These are phyloP conservation scores for Haematococcus lacustris DNA, from an alignment of 139 green algal species.

Conservation along the genomic window DNA sequence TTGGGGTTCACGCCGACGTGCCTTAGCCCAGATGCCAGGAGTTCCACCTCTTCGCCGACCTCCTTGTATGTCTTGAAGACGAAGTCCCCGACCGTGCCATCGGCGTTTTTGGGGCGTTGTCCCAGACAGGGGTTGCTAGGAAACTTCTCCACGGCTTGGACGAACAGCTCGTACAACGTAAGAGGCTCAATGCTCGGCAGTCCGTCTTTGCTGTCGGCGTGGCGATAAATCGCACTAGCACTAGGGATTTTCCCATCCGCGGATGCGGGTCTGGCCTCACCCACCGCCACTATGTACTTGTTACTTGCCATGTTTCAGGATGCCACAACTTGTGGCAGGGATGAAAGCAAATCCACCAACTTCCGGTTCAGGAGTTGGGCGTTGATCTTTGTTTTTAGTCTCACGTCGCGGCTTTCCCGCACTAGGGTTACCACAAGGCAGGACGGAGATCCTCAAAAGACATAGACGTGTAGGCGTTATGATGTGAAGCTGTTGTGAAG, in stretches of 20 bases:
- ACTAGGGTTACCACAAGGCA: too few species aligned
- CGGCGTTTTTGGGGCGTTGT: slow-evolving; percentile 12
- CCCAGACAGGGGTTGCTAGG: slow-evolving; percentile 43
- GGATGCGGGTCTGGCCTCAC: background rate
- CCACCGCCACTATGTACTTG: background rate
- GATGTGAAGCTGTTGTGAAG: too few species aligned
- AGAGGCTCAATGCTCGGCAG: slow-evolving; percentile 39
- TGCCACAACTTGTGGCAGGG: too few species aligned
- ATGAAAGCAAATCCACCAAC: too few species aligned
- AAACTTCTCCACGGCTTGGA: slow-evolving; percentile 42
- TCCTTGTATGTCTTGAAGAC: slow-evolving; percentile 39
- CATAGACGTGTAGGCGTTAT: too few species aligned
- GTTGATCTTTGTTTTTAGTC: too few species aligned
- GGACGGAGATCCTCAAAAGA: too few species aligned
- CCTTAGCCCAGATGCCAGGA: slow-evolving; percentile 28
- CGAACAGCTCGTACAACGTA: slow-evolving; percentile 75
- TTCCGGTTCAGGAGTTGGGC: too few species aligned
- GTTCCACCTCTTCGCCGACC: slow-evolving; percentile 25
- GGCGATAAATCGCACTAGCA: background rate
- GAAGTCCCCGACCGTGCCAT: slow-evolving; percentile 25
- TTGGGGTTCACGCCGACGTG: slow-evolving; percentile 15
- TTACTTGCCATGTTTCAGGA: background rate
- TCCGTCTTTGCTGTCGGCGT: slow-evolving; percentile 46
- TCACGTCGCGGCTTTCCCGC: too few species aligned
- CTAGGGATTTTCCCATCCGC: background rate